Evolutionary conservation across 108 stramenopile genomes (phyloP).

Genomic region (Nitzschia sp.): DNA sequence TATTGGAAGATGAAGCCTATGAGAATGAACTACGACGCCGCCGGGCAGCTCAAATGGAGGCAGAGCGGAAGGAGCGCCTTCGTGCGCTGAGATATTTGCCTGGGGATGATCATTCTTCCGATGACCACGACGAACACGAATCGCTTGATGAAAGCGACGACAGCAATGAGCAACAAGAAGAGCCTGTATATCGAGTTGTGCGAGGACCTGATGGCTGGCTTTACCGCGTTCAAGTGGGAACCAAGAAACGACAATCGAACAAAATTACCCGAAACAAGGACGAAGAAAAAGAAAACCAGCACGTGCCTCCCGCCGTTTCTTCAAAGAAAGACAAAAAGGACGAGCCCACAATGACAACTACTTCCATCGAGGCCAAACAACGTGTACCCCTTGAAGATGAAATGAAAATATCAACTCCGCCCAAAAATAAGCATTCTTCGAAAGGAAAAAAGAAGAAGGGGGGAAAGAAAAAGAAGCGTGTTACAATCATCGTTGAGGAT

Average conservation of each 20-base stretch:
- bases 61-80: background rate
- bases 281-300: background rate
- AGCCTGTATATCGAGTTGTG: conserved; percentile 9
- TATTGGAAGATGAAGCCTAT: conserved; percentile 15
- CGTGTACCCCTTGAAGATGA: background rate
- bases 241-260: background rate
- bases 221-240: conserved; percentile 10
- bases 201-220: conserved; percentile 25
- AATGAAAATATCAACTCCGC: background rate
- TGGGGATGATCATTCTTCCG: background rate
- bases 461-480: conserved; percentile 15
- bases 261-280: background rate
- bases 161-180: conserved; percentile 8
- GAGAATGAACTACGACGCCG: conserved; percentile 1
- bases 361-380: background rate
- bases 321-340: background rate
- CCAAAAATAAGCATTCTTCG: too few relatives aligned
- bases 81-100: background rate
- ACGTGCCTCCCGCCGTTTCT: background rate
- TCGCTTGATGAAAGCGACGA: too few relatives aligned
- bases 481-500: conserved; percentile 54
- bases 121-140: conserved; percentile 9
- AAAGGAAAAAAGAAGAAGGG: background rate
- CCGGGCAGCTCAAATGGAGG: conserved; percentile 1
- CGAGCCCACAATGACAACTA: background rate